Conservation (phyloP, 2,329 filamentous ascomycete species). For the Diaporthe sp. region DNA sequence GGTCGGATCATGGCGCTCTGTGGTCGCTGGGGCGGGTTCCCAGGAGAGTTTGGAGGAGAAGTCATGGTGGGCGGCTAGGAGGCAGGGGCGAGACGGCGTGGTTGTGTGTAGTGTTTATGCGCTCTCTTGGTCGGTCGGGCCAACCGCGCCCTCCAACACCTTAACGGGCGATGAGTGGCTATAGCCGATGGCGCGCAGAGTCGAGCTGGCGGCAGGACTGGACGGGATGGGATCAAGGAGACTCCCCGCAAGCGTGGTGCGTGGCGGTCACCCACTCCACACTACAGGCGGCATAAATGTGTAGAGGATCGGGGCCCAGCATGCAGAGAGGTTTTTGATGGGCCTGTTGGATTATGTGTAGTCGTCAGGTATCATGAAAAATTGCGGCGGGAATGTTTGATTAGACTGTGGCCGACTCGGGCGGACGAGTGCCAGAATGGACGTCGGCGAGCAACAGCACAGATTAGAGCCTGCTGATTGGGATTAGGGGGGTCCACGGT, state of each 20-base stretch:
- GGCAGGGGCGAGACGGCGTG: conserved; percentile 26
- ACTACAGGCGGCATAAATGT: conserved; percentile 30
- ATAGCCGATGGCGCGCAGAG: conserved; percentile 19
- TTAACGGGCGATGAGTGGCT: conserved; percentile 18
- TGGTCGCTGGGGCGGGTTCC: conserved; percentile 71
- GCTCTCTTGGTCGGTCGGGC: conserved; percentile 9
- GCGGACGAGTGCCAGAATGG: conserved; percentile 20
- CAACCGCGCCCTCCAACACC: conserved; percentile 18
- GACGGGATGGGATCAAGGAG: conserved; percentile 3
- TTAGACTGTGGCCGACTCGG: conserved; percentile 12
- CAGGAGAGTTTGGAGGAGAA: conserved; percentile 77
- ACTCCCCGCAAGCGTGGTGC: conserved; percentile 20
- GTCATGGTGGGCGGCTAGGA: conserved; percentile 61
- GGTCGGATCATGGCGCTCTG: conserved; percentile 84
- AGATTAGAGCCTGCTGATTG: conserved; percentile 9
- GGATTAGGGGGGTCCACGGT: conserved; percentile 23
- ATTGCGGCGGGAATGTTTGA: conserved; percentile 10
- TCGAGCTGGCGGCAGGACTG: conserved; percentile 23
- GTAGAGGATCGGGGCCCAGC: not conserved
- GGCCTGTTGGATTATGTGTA: not conserved
- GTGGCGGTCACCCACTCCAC: conserved; percentile 32
- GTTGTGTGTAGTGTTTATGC: conserved; percentile 25
- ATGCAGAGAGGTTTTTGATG: not conserved
- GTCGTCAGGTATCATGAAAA: conserved; percentile 17
- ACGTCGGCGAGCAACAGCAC: conserved; percentile 12